Evolutionary conservation across 179 eudicot genomes (phyloP), one percentile per base, ranked within the genome.

Genomic region (Beta lomatogona): DNA sequence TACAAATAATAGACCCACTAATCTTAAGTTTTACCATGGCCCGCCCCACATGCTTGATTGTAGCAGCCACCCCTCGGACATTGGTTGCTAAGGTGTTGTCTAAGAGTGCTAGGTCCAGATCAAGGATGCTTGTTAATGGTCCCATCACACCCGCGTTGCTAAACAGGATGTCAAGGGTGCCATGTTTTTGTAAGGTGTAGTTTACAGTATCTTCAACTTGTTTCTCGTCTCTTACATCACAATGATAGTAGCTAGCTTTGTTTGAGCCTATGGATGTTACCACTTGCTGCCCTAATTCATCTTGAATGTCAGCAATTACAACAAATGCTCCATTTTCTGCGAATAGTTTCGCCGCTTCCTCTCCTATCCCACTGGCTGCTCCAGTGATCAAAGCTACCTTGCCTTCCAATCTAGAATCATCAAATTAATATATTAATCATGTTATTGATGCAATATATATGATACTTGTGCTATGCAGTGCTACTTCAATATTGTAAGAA

Each of bases 371-470:
- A 36, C 93, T 92, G 0, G 97, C 97, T 9, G 86, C 97, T 18
- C 97, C 95, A 3, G 97, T 93, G 63, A 93, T 86, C 77, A 92
- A 71, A 0, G 93, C 95, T 13, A 93, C 97, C 91, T 93, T 93
- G 31, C 92, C 95, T 80, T 88, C 85, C 79, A 92, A 86, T 83
- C 95, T 92, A 55, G 52, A 9, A 53, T 12, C 70, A 72, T 22
- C 31, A 25, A 15, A 36, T 36, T 36, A 0, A 13, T 22, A 72
- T 16, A 5, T 15, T 44, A 15, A 18, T 71, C 25, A 48, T 19
- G 21, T 41, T 25, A 25, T 12, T 68, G 4, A 58, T 14, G 6
- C 7, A 19, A 58, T 58, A 58, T 36, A 36, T 36, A 36, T 36
- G 41, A 4, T 36, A 36, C 41, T 36, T 36, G 4, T 36, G 6